phyloP scores from a whole-genome alignment of 805 yeast species.

The Metschnikowia kofuensis region DNA sequence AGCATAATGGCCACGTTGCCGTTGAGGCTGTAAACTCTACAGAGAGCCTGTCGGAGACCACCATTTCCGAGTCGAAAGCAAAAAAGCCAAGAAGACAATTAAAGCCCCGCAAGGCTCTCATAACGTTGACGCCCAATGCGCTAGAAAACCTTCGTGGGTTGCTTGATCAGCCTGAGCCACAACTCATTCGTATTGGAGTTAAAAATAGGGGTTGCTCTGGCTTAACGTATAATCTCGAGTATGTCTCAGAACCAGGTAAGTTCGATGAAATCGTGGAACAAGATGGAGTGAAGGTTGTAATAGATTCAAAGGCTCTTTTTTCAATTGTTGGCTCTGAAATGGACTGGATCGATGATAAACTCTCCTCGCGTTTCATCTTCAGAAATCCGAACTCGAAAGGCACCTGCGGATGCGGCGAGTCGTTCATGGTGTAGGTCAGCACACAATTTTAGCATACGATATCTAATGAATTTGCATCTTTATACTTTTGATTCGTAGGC shows the following conservation, averaged over 20 bases:
- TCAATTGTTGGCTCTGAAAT: conserved; percentile 95
- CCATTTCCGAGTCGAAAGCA: conserved; percentile 5
- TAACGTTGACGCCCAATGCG: conserved; percentile 76
- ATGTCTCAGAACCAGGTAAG: conserved; percentile 87
- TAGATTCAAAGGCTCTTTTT: conserved; percentile 94
- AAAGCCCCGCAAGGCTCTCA: conserved; percentile 86
- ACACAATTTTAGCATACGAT: conserved; percentile 3
- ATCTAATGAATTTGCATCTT: conserved; percentile 7
- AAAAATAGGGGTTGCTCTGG: conserved; percentile 97
- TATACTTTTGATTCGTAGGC: too few relatives aligned
- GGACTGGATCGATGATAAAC: conserved; percentile 97
- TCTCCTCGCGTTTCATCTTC: conserved; percentile 86
- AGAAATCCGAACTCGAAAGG: conserved; percentile 96
- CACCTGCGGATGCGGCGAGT: conserved; percentile 98
- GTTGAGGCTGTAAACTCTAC: neutral
- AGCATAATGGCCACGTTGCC: conserved; percentile 1
- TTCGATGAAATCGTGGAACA: conserved; percentile 92
- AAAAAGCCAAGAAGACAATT: conserved; percentile 54
- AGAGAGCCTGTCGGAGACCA: neutral
- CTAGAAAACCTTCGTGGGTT: conserved; percentile 64
- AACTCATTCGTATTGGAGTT: conserved; percentile 90
- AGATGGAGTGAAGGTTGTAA: conserved; percentile 88
- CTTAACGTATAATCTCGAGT: conserved; percentile 83
- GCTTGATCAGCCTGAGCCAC: conserved; percentile 79
- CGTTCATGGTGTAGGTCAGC: conserved; percentile 77